Percentiles rank a stretch among this genome's conserved stretches.
These are phyloP conservation scores for Tuber brumale DNA, from an alignment of 495 filamentous ascomycete genomes.

Conservation along the genomic window DNA sequence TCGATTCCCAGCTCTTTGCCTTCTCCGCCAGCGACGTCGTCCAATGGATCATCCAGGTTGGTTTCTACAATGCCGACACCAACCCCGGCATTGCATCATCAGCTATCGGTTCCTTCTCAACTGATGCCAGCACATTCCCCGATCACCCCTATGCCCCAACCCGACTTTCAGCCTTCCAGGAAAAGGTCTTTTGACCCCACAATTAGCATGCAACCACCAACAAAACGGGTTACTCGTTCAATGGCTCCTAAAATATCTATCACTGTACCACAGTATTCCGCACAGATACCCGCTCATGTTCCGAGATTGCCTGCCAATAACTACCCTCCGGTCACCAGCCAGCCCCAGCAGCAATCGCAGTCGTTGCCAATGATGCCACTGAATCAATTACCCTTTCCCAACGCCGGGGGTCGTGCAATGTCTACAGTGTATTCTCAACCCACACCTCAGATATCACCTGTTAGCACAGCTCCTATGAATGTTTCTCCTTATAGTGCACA, in stretches of 20 bases:
- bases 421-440: slow-evolving; percentile 54
- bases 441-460: slow-evolving; percentile 48
- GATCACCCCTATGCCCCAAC: slow-evolving; percentile 35
- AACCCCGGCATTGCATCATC: slow-evolving; percentile 16
- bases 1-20: slow-evolving; percentile 34
- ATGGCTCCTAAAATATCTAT: slow-evolving; percentile 34
- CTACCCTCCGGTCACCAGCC: slow-evolving; percentile 16
- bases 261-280: slow-evolving; percentile 37
- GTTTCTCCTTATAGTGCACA: slow-evolving; percentile 41
- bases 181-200: slow-evolving; percentile 38
- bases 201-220: slow-evolving; percentile 40
- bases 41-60: slow-evolving; percentile 26
- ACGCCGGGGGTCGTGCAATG: slow-evolving; percentile 50
- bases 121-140: slow-evolving; percentile 33
- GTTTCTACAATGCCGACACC: slow-evolving; percentile 10
- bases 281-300: slow-evolving; percentile 23
- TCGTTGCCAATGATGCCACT: slow-evolving; percentile 40
- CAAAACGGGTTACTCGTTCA: slow-evolving; percentile 40
- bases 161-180: slow-evolving; percentile 37
- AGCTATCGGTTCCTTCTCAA: slow-evolving; percentile 27
- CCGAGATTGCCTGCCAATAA: slow-evolving; percentile 33
- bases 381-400: slow-evolving; percentile 48
- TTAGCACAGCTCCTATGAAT: slow-evolving; percentile 39
- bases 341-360: slow-evolving; percentile 45
- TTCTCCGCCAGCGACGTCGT: slow-evolving; percentile 25